Evolutionary conservation across 1,139 yeast genomes (phyloP), one percentile per base, ranked within the genome.

Genomic region (Debaryomyces coudertii): DNA sequence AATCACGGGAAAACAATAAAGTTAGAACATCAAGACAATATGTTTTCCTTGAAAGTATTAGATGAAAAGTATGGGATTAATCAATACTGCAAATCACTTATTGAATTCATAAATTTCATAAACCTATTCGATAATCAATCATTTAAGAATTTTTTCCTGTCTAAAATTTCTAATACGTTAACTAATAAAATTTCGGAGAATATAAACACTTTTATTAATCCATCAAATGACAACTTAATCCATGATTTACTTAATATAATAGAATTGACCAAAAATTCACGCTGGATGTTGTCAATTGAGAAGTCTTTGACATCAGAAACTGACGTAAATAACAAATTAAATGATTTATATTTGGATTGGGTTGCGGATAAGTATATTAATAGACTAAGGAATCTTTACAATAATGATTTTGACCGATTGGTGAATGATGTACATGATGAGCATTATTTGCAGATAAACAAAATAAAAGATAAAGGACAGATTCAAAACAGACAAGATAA

Each of bases 271-370:
- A 61, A 52, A 34, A 47, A 50, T 4, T 56, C 65, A 1, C 53
- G 61, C 28, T 73, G 78, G 78, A 56, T 58, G 38, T 53, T 72
- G 23, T 58, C 67, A 0, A 31, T 36, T 14, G 50, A 67, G 14
- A 48, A 58, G 11, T 56, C 60, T 11, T 61, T 62, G 25, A 52
- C 53, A 7, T 44, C 57, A 33, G 40, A 52, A 6, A 43, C 47
- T 11, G 48, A 52, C 7, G 49, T 63, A 20, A 51, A 56, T 28
- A 63, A 60, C 9, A 60, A 62, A 40, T 61, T 72, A 47, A 56
- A 65, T 36, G 53, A 52, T 11, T 56, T 71, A 34, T 62, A 69
- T 47, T 47, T 55, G 33, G 65, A 69, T 42, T 69, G 75, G 71
- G 44, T 65, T 7, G 47, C 61, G 14, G 69, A 68, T 46, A 59